Evolutionary conservation across 805 yeast genomes (phyloP), one percentile per base, ranked within the genome.

Genomic region (Cyberlindnera samutprakarnensis): DNA sequence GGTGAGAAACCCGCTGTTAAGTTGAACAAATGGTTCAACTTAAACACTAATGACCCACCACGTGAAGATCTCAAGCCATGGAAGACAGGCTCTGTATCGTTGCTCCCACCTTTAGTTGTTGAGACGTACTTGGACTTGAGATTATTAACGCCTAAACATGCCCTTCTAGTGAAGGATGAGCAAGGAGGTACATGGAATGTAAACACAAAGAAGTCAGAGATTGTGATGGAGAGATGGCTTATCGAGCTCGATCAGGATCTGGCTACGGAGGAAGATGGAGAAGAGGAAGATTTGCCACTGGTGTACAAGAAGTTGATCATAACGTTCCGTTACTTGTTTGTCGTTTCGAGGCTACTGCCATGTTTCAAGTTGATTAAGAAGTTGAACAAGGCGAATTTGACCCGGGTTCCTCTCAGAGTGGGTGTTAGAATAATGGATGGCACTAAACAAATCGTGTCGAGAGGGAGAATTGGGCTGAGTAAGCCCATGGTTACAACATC

Each of bases 201-300:
- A 10, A 80, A 79, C 11, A 64, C 70, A 3, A 74, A 71, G 47
- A 81, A 81, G 47, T 66, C 74, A 13, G 97, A 90, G 55, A 72
- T 92, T n/a, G 96, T 92, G 2, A 59, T 92, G 36, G 98, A 92
- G 51, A 68, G 98, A 37, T 92, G 98, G 98, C 64, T 86, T 16
- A 60, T 92, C 21, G 95, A 88, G 53, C 71, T 88, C 38, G 88
- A 81, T 47, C 57, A 71, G 4, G 11, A 18, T 10, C 12, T 18
- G 21, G 14, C n/a, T 13, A 61, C 59, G 25, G 54, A 53, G 10
- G 17, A 62, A 51, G 51, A 61, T 49, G 43, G 42, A 7, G 42
- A 27, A 19, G 39, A 57, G 4, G 66, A 64, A 15, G 92, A 83
- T 32, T 63, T 81, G 12, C 82, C 87, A 1, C 56, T 68, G 26